Percentiles rank a stretch among this genome's conserved stretches.
phyloP scores from a whole-genome alignment of 192 early-diverging fungal genomes.

The Coemansia sp. region DNA sequence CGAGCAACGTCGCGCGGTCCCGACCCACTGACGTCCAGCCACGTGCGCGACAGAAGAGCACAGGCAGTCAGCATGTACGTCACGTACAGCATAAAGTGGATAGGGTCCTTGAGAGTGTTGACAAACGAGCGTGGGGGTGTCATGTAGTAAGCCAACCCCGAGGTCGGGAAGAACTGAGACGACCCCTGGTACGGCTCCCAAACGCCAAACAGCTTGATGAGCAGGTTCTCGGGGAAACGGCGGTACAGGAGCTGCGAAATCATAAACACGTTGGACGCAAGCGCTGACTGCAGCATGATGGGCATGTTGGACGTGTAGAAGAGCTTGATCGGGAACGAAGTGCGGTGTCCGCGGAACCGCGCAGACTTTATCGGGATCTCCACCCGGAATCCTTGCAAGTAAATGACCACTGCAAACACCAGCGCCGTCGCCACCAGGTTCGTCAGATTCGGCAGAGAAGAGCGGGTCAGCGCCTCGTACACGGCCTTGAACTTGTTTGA shows the following conservation, averaged over 20 bases:
- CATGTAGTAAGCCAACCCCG: slow-evolving; percentile 96
- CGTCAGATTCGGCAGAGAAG: slow-evolving; percentile 79
- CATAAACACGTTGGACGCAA: slow-evolving; percentile 96
- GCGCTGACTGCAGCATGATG: slow-evolving; percentile 98
- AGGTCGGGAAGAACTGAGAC: slow-evolving; percentile 86
- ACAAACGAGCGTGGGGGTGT: slow-evolving; percentile 88
- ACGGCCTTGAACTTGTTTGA: slow-evolving; percentile 94
- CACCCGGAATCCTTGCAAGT: slow-evolving; percentile 99
- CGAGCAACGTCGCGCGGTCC: slow-evolving; percentile 96
- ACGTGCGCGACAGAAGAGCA: slow-evolving; percentile 94
- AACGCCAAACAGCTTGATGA: slow-evolving; percentile 89
- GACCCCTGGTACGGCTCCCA: slow-evolving; percentile 97
- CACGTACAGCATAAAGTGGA: slow-evolving; percentile 93
- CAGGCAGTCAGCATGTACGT: slow-evolving; percentile 93
- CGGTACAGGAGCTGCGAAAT: slow-evolving; percentile 98
- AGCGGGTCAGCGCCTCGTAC: slow-evolving; percentile 95
- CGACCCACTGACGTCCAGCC: slow-evolving; percentile 98
- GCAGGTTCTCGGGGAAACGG: slow-evolving; percentile 93
- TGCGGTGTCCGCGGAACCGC: slow-evolving; percentile 92
- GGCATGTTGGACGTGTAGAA: slow-evolving; percentile 99
- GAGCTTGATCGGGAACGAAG: slow-evolving; percentile 97
- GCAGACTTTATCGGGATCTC: slow-evolving; percentile 99
- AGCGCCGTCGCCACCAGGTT: slow-evolving; percentile 87
- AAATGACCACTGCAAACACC: slow-evolving; percentile 84
- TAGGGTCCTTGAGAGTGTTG: slow-evolving; percentile 83